phyloP scores from a whole-genome alignment of 1,284 basidiomycete species.

The Trichosporon sp. region DNA sequence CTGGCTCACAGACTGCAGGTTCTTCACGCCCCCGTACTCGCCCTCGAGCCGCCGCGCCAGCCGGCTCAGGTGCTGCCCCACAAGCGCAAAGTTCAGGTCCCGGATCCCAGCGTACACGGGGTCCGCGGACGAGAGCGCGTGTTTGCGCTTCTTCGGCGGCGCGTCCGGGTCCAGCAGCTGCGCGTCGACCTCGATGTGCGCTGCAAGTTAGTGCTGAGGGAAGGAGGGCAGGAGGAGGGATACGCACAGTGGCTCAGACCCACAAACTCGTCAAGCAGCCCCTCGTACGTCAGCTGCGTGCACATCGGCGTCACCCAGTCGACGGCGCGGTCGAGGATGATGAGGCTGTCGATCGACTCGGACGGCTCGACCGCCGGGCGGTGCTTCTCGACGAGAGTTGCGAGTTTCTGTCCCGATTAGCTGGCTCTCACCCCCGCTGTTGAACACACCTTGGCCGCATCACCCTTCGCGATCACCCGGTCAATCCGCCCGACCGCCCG shows the following conservation, averaged over 20 bases:
- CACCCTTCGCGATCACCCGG: slow-evolving; percentile 87
- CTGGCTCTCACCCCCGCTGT: not conserved
- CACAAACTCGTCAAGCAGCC: slow-evolving; percentile 89
- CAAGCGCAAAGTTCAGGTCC: slow-evolving; percentile 90
- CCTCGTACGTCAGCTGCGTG: slow-evolving; percentile 95
- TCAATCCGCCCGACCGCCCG: slow-evolving; percentile 85
- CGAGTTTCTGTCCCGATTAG: slow-evolving; percentile 60
- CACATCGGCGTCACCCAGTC: slow-evolving; percentile 94
- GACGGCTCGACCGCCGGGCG: slow-evolving; percentile 46
- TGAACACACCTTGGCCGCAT: slow-evolving; percentile 57
- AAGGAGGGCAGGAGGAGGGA: not conserved
- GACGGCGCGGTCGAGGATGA: slow-evolving; percentile 84
- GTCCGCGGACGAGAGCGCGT: slow-evolving; percentile 76
- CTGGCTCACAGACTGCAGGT: slow-evolving; percentile 78
- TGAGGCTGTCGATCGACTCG: slow-evolving; percentile 70
- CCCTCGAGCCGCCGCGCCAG: slow-evolving; percentile 81
- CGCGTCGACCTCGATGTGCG: slow-evolving; percentile 83
- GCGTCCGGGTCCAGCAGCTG: slow-evolving; percentile 62
- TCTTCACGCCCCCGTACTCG: slow-evolving; percentile 60
- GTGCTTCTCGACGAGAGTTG: slow-evolving; percentile 66
- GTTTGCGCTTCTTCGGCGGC: slow-evolving; percentile 70
- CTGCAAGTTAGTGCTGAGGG: slow-evolving; percentile 51
- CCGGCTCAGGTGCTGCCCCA: slow-evolving; percentile 75
- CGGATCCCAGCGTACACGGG: slow-evolving; percentile 77
- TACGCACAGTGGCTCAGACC: slow-evolving; percentile 79